Evolutionary conservation across 1,284 basidiomycete genomes (phyloP), one percentile per base, ranked within the genome.

Genomic region (Tetrapyrgos nigripes): DNA sequence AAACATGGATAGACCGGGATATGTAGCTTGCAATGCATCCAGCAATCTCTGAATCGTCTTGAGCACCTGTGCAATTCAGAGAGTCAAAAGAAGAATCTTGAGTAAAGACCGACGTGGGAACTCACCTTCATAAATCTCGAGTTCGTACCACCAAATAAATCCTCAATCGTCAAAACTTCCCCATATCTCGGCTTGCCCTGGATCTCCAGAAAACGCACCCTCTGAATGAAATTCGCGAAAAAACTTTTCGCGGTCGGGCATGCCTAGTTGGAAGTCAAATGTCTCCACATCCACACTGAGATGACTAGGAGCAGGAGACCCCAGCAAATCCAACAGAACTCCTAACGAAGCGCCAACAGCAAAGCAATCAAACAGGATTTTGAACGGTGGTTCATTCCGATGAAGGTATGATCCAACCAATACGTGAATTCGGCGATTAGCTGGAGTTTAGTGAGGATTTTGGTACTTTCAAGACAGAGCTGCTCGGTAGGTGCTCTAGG

Each of bases 291-390:
- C 62, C 14, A 68, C 64, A n/a, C 48, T 58, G 31, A 71, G 53
- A 40, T 71, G 61, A 46, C 65, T 64, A 1, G 70, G 69, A 4
- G 72, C 66, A 1, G 75, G 74, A 4, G 74, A 72, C 14, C 76
- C 74, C n/a, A 78, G 63, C 19, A 78, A 68, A 51, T 74, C 71
- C 27, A 78, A 65, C 13, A 79, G 68, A 2, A 75, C 73, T 44
- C 67, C 66, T 17, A 77, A 66, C 1, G 77, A 72, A 14, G 70
- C 73, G 9, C 75, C 77, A 40, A 75, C 72, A 31, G 72, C 67
- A 51, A 78, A 70, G 53, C 73, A 76, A 49, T 74, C 68, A 70
- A 74, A 79, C 26, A 79, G 65, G 11, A 71, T 61, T 29, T 66
- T 66, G 46, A 73, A 61, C 3, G 72, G 65, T 55, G 45, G 66